Conservation (phyloP, 2,329 filamentous ascomycete genomes). For the Pestalotiopsis sp. region DNA sequence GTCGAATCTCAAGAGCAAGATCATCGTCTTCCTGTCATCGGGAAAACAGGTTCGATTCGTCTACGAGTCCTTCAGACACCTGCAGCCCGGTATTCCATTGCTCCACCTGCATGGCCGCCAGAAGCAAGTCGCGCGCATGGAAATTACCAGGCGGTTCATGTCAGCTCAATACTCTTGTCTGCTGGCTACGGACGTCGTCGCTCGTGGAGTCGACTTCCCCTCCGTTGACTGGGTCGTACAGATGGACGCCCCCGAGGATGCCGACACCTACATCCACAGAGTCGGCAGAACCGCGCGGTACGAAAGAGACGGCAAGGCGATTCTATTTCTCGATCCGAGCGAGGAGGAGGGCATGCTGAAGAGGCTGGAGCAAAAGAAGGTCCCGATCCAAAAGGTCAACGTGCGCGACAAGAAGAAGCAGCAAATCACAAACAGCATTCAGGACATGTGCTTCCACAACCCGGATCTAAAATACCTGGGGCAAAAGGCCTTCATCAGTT, state of each 20-base stretch:
- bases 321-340: slow-evolving; percentile 88
- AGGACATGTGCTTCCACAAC: slow-evolving; percentile 95
- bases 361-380: slow-evolving; percentile 83
- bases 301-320: slow-evolving; percentile 82
- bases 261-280: slow-evolving; percentile 96
- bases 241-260: slow-evolving; percentile 93
- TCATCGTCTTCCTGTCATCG: slow-evolving; percentile 91
- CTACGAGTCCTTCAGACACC: slow-evolving; percentile 88
- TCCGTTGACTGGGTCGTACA: slow-evolving; percentile 99
- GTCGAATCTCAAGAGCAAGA: slow-evolving; percentile 88
- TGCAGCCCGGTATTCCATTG: slow-evolving; percentile 91
- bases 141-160: slow-evolving; percentile 84
- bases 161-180: slow-evolving; percentile 81
- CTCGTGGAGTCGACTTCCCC: slow-evolving; percentile 92
- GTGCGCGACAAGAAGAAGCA: slow-evolving; percentile 88
- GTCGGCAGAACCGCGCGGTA: slow-evolving; percentile 95
- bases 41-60: slow-evolving; percentile 97
- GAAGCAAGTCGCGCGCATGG: slow-evolving; percentile 84
- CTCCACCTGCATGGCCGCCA: slow-evolving; percentile 93
- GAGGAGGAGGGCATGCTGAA: slow-evolving; percentile 92
- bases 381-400: slow-evolving; percentile 84
- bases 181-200: slow-evolving; percentile 94
- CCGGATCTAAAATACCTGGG: slow-evolving; percentile 92
- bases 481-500: slow-evolving; percentile 94
- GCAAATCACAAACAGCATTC: slow-evolving; percentile 80